Evolutionary conservation across 2,329 filamentous ascomycete genomes (phyloP).

Genomic region (Plenodomus tracheiphilus): DNA sequence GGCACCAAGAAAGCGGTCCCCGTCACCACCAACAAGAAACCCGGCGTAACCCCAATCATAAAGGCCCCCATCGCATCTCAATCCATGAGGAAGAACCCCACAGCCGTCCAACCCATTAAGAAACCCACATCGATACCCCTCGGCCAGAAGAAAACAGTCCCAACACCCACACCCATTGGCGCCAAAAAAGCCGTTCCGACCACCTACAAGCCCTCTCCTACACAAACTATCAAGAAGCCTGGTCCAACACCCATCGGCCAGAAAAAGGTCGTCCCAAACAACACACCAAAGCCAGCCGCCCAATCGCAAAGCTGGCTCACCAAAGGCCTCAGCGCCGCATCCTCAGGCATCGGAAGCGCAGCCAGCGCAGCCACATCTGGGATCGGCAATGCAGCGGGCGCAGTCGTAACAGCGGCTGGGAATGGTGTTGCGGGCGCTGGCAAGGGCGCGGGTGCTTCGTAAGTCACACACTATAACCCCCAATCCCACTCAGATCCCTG

Average conservation of each 20-base stretch:
- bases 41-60: conserved; percentile 4
- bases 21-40: conserved; percentile 19
- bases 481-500: no score
- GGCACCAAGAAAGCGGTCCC: conserved; percentile 26
- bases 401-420: conserved; percentile 49
- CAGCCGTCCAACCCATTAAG: conserved; percentile 8
- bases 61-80: neutral
- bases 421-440: conserved; percentile 48
- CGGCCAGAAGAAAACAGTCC: conserved; percentile 14
- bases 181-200: conserved; percentile 14
- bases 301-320: conserved; percentile 51
- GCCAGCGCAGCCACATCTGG: conserved; percentile 40
- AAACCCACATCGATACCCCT: conserved; percentile 11
- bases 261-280: conserved; percentile 12
- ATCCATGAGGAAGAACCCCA: conserved; percentile 9
- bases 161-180: conserved; percentile 8
- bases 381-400: conserved; percentile 50
- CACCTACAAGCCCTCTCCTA: neutral
- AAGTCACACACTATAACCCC: no score
- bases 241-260: conserved; percentile 10
- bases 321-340: conserved; percentile 16
- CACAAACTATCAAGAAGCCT: conserved; percentile 13
- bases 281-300: conserved; percentile 22
- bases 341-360: conserved; percentile 33
- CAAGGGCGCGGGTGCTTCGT: conserved; percentile 14